Base-by-base conservation (phyloP, 257 asterid species). In the Primulina huaijiensis region DNA sequence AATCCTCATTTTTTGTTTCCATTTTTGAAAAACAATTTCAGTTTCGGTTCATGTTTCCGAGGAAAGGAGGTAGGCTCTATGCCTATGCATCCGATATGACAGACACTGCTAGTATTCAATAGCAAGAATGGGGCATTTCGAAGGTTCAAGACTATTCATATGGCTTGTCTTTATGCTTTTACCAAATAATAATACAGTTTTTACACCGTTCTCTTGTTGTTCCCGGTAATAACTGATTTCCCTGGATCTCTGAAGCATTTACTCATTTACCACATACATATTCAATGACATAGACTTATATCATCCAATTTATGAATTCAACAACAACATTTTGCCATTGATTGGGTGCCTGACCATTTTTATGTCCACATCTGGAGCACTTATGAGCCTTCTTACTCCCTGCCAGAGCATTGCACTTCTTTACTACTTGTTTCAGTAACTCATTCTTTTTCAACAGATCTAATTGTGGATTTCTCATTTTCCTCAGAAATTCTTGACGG, bases 331-430 rank as follows among this genome's bases (percentile, higher is more conserved):
- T 67, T 12, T 64, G 16, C 3, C 61, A 25, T 23, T 57, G 72
- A 30, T 62, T 62, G 67, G 73, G 64, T 68, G 74, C 35, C 92
- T 76, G 34, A 93, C 97, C 99, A 82, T 89, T 93, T 64, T 75
- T 53, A 75, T 82, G 82, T 77, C 89, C 90, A 62, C 99, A 93
- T 76, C 85, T 87, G 66, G 86, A 65, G 81, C 99, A 93, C 78
- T 60, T 60, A 16, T 69, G 79, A 53, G 79, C 72, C 70, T 71
- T 86, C 82, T 56, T 84, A 73, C 81, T 77, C 52, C 75, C 83
- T 72, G 82, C 79, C 85, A 87, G 60, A 34, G 85, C 65, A 78
- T 81, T 90, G 74, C 97, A 90, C 78, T 29, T 90, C 80, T 82
- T 84, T 53, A 90, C 88, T 12, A 89, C 81, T 27, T 0, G 50